Conservation (phyloP, 2,329 filamentous ascomycete species). For the Pochonia chlamydosporia region DNA sequence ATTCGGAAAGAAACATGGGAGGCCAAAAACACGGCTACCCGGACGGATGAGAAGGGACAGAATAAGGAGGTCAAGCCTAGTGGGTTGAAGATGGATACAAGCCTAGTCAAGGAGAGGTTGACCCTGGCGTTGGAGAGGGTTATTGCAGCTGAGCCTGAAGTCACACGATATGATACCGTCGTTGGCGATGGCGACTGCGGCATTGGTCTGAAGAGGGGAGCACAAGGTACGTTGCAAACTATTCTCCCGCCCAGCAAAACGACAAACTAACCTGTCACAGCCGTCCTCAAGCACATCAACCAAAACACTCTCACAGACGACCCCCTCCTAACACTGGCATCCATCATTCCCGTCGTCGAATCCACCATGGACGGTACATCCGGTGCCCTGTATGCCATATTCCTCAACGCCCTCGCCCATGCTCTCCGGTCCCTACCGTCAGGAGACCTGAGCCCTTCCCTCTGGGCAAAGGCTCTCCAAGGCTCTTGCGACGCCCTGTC, state of each 20-base stretch:
- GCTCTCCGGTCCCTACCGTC: constrained; percentile 41
- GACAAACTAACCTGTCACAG: constrained; percentile 30
- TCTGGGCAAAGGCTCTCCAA: constrained; percentile 61
- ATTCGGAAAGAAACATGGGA: constrained; percentile 60
- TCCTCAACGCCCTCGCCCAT: constrained; percentile 77
- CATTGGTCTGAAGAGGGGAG: constrained; percentile 77
- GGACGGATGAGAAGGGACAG: constrained; percentile 30
- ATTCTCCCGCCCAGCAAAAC: not conserved
- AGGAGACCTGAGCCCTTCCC: constrained; percentile 31
- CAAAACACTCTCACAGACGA: constrained; percentile 43
- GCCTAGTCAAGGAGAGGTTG: constrained; percentile 44
- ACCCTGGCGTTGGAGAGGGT: constrained; percentile 54
- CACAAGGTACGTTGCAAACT: constrained; percentile 54
- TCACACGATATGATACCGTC: constrained; percentile 71
- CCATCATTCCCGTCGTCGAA: constrained; percentile 50
- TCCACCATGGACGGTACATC: constrained; percentile 57
- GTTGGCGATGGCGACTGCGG: constrained; percentile 91
- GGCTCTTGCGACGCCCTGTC: constrained; percentile 65
- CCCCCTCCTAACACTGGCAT: constrained; percentile 44
- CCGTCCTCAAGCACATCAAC: constrained; percentile 45
- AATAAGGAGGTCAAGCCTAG: constrained; percentile 34
- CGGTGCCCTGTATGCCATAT: constrained; percentile 67
- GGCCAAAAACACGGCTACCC: constrained; percentile 42
- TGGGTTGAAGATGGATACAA: constrained; percentile 47
- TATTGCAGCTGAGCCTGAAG: constrained; percentile 62